Evolutionary conservation across 2,329 filamentous ascomycete species (phyloP), one percentile per base, ranked within the genome.

Genomic region (Fusarium nanum): DNA sequence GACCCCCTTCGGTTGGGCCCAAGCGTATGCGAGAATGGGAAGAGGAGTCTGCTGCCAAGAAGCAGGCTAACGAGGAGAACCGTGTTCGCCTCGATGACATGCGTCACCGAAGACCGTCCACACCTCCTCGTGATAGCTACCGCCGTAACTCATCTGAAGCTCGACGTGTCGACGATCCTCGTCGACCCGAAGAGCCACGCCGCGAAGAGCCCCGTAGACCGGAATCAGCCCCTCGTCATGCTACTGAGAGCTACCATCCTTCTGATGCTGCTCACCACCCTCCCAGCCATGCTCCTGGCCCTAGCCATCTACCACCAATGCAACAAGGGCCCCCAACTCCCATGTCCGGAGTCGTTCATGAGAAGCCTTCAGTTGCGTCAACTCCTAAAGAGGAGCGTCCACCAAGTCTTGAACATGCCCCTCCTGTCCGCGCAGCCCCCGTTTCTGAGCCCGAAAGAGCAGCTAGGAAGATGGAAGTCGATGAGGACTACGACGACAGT

Each of bases 401-500:
- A 37, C 81, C 85, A 53, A 79, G 71, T 22, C 57, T 76, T 48
- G 78, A 80, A 57, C 78, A 78, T 57, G 77, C 82, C 23, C 60
- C 60, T 8, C 58, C 59, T 41, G 74, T 83, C 27, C 83, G 84
- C 32, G 81, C 87, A 28, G 80, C 86, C 4, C 83, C 86, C 23
- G 83, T 86, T 22, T 62, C 85, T 20, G 95, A 98, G 81, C 93
- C 94, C 12, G 89, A 92, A 79, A 84, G 89, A 56, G 94, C 96
- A 34, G 93, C 94, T 22, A 88, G 96, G 23, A 97, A 97, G 81
- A 97, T 99, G 89, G 95, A 98, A 9, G 93, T 98, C 22, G 94
- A 99, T 73, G 96, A 99, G 79, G 92, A 98, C 78, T 98, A 99
- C 76, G 95, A 98, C 78, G 95, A 98, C 76, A 95, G 94, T 60